Evolutionary conservation across 2,329 filamentous ascomycete genomes (phyloP).

Genomic region (Cladosporium sp.): DNA sequence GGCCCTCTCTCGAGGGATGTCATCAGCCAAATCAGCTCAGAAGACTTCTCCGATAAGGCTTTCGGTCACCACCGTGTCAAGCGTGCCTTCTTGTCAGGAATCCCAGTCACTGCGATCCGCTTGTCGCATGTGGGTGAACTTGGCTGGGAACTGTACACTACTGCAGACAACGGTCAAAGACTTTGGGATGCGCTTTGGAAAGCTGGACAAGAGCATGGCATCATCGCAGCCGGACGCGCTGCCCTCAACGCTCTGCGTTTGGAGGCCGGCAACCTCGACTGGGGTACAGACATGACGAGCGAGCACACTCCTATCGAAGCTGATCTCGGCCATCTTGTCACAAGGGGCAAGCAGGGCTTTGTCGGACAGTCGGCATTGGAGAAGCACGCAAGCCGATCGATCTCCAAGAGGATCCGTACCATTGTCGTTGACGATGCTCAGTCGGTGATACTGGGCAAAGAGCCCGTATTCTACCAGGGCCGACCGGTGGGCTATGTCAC

Average conservation of each 20-base stretch:
- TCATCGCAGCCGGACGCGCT: slow-evolving; percentile 53
- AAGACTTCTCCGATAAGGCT: slow-evolving; percentile 41
- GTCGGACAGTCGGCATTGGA: slow-evolving; percentile 48
- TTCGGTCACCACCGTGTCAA: slow-evolving; percentile 49
- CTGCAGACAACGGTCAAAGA: slow-evolving; percentile 50
- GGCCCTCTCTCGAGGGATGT: slow-evolving; percentile 52
- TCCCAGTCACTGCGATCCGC: slow-evolving; percentile 51
- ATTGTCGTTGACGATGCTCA: slow-evolving; percentile 51
- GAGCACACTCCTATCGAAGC: slow-evolving; percentile 58
- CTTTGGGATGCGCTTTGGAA: slow-evolving; percentile 55
- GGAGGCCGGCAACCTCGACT: slow-evolving; percentile 55
- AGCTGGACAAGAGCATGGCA: slow-evolving; percentile 49
- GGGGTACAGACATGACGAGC: slow-evolving; percentile 53
- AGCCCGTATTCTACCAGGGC: slow-evolving; percentile 50
- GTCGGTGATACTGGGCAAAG: slow-evolving; percentile 56
- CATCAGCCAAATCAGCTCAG: slow-evolving; percentile 39
- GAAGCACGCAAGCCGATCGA: slow-evolving; percentile 33
- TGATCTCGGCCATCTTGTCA: slow-evolving; percentile 48
- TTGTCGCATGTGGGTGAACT: slow-evolving; percentile 57
- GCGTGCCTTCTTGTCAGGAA: slow-evolving; percentile 44
- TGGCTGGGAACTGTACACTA: slow-evolving; percentile 58
- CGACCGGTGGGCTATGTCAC: slow-evolving; percentile 52
- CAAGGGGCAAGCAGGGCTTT: slow-evolving; percentile 43
- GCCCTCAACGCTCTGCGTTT: slow-evolving; percentile 55
- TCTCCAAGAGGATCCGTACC: slow-evolving; percentile 38